phyloP scores from a whole-genome alignment of 805 yeast genomes.

The Zygosaccharomyces rouxii region DNA sequence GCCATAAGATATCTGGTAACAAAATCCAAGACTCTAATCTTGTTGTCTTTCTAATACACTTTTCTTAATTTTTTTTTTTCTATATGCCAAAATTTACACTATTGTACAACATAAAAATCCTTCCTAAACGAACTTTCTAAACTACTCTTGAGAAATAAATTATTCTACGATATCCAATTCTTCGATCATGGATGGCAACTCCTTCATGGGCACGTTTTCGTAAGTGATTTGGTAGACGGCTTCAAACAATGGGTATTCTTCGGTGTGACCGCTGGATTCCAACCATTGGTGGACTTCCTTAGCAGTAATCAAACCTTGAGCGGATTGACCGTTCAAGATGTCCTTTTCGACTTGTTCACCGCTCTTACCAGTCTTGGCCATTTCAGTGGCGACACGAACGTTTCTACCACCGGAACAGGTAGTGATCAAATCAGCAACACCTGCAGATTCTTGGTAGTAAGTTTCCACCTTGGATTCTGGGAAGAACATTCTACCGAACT shows the following conservation, averaged over 20 bases:
- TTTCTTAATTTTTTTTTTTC: background rate
- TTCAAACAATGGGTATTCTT: slow-evolving; percentile 68
- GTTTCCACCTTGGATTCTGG: slow-evolving; percentile 70
- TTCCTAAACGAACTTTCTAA: background rate
- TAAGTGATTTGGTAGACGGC: slow-evolving; percentile 77
- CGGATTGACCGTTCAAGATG: slow-evolving; percentile 89
- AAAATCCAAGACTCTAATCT: background rate
- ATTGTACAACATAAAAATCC: background rate
- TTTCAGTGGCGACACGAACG: slow-evolving; percentile 81
- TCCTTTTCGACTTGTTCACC: slow-evolving; percentile 82
- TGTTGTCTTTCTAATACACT: background rate
- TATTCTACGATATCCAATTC: slow-evolving; percentile 26
- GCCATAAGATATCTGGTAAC: no score
- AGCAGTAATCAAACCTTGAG: slow-evolving; percentile 91
- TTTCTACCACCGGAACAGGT: slow-evolving; percentile 98
- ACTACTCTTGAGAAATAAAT: background rate
- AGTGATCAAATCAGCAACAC: slow-evolving; percentile 97
- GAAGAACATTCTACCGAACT: slow-evolving; percentile 79
- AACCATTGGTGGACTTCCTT: slow-evolving; percentile 87
- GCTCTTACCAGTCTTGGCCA: slow-evolving; percentile 73
- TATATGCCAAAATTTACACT: background rate
- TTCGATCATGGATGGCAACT: slow-evolving; percentile 68
- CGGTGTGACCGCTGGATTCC: slow-evolving; percentile 40
- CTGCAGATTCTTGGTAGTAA: slow-evolving; percentile 90
- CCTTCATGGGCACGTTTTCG: slow-evolving; percentile 67